A percentile compares a stretch with the other conserved stretches of the same genome.
Evolutionary conservation across 2,329 filamentous ascomycete genomes (phyloP).

Genomic region (Dactylellina drechsleri): DNA sequence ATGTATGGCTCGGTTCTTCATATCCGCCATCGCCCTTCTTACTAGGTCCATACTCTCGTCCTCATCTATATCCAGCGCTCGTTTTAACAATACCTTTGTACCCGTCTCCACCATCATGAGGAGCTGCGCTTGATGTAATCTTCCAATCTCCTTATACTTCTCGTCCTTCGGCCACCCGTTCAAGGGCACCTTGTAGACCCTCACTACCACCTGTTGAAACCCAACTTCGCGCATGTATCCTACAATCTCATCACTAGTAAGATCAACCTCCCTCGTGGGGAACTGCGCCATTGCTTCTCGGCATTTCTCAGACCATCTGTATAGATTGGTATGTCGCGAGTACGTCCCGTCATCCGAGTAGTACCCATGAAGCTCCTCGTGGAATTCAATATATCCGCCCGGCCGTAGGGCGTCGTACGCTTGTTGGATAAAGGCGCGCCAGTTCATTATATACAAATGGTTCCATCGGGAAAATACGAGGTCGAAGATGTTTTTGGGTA

Average conservation of each 20-base stretch:
- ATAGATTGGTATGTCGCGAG: slow-evolving; percentile 45
- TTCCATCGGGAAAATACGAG: slow-evolving; percentile 53
- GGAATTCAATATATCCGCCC: slow-evolving; percentile 69
- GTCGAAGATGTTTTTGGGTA: slow-evolving; percentile 51
- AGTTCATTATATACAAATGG: slow-evolving; percentile 50
- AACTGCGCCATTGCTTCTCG: slow-evolving; percentile 58
- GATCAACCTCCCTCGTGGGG: slow-evolving; percentile 61
- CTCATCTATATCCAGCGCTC: slow-evolving; percentile 45
- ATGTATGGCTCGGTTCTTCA: slow-evolving; percentile 51
- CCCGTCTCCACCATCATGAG: slow-evolving; percentile 49
- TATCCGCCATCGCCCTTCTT: slow-evolving; percentile 43
- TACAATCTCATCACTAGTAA: slow-evolving; percentile 61
- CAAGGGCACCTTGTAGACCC: slow-evolving; percentile 59
- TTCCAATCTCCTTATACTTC: slow-evolving; percentile 59
- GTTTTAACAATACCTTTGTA: slow-evolving; percentile 45
- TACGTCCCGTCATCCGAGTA: slow-evolving; percentile 53
- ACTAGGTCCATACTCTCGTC: slow-evolving; percentile 48
- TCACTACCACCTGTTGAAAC: slow-evolving; percentile 60
- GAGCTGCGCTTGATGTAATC: slow-evolving; percentile 41
- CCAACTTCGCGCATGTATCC: slow-evolving; percentile 60
- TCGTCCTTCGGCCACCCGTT: slow-evolving; percentile 60
- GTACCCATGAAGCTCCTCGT: slow-evolving; percentile 61
- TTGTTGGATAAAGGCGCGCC: slow-evolving; percentile 47
- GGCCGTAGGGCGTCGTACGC: slow-evolving; percentile 66
- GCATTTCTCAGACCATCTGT: slow-evolving; percentile 51